These are phyloP conservation scores for Coleophoma crateriformis DNA, from an alignment of 2,329 filamentous ascomycete genomes.

Conservation along the genomic window DNA sequence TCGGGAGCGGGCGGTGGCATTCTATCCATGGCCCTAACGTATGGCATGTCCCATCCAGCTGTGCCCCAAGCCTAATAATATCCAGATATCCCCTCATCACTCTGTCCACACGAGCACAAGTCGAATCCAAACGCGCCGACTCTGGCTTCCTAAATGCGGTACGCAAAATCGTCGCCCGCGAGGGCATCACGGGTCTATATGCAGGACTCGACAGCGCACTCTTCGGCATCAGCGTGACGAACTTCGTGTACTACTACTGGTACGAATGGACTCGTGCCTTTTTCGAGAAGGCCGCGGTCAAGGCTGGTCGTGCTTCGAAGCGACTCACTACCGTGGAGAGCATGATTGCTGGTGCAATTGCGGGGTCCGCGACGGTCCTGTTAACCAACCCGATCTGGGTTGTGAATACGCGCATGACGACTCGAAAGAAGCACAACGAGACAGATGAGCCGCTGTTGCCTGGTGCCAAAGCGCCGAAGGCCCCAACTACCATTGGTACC, in stretches of 20 bases:
- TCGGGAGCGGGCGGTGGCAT: conserved; percentile 91
- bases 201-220: conserved; percentile 89
- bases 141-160: conserved; percentile 80
- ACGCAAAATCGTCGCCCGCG: conserved; percentile 81
- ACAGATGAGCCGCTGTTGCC: conserved; percentile 36
- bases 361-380: conserved; percentile 88
- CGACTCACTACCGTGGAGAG: conserved; percentile 88
- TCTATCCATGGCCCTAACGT: conserved; percentile 93
- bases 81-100: conserved; percentile 90
- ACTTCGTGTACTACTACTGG: conserved; percentile 99
- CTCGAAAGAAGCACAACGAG: conserved; percentile 58
- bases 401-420: conserved; percentile 96
- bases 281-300: conserved; percentile 74
- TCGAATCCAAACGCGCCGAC: conserved; percentile 90
- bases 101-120: conserved; percentile 92
- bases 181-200: conserved; percentile 85
- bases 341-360: conserved; percentile 92
- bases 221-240: conserved; percentile 96
- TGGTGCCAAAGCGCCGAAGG: conserved; percentile 38
- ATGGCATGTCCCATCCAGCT: conserved; percentile 26
- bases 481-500: conserved; percentile 73
- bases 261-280: conserved; percentile 93
- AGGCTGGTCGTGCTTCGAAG: conserved; percentile 66
- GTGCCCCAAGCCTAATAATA: conserved; percentile 3
- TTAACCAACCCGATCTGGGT: conserved; percentile 99